Evolutionary conservation across 2,329 filamentous ascomycete species (phyloP).

Genomic region (Monosporascus cannonballus): DNA sequence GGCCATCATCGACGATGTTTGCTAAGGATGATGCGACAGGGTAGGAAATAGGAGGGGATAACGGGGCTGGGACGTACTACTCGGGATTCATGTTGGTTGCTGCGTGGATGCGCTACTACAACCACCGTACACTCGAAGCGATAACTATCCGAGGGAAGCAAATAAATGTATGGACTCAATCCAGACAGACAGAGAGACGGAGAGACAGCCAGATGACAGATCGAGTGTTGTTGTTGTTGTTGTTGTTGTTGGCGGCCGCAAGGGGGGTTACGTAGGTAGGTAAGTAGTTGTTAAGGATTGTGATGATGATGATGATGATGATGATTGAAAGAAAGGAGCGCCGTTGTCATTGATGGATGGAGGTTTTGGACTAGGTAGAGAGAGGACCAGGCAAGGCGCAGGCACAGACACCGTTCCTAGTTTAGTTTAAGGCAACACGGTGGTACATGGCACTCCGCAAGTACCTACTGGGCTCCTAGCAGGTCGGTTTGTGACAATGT

Average conservation of each 20-base stretch:
- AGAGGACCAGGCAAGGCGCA: too few species aligned
- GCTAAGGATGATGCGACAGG: constrained; percentile 3
- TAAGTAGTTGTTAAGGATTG: neutral
- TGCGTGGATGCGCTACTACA: constrained; percentile 15
- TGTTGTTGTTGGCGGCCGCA: neutral
- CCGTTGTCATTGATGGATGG: neutral
- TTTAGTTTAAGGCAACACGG: too few species aligned
- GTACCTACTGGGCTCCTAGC: too few species aligned
- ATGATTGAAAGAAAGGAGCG: neutral
- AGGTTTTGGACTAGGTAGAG: neutral
- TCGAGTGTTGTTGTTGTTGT: neutral
- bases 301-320: too few species aligned
- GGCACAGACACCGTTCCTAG: too few species aligned
- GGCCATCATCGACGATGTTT: neutral
- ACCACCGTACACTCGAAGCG: too few species aligned
- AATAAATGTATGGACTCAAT: constrained; percentile 2
- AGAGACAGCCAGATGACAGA: constrained; percentile 3
- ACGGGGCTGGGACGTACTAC: constrained; percentile 60
- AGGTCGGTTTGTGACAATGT: too few species aligned
- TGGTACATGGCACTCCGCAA: too few species aligned
- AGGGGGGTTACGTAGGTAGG: neutral
- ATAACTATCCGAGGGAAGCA: too few species aligned
- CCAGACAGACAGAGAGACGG: constrained; percentile 3
- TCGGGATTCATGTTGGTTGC: constrained; percentile 77
- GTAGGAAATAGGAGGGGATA: constrained; percentile 18